A percentile compares a stretch with the other conserved stretches of the same genome.
phyloP scores from a whole-genome alignment of 371 early-diverging fungal species.

The Choanephora cucurbitarum region DNA sequence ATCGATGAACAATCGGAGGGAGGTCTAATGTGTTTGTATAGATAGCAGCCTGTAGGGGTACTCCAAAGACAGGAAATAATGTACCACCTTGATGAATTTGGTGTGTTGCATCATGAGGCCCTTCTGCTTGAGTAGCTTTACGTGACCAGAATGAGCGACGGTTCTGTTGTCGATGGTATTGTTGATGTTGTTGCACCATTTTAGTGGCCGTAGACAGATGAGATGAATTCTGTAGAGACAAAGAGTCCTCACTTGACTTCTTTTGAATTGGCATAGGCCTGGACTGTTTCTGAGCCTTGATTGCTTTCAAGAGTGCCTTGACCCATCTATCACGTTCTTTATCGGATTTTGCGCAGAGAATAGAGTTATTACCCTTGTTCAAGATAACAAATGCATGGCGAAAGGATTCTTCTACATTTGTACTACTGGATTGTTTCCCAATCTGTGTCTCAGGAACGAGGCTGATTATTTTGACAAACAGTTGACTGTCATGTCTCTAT shows the following conservation, averaged over 20 bases:
- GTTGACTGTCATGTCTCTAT: slow-evolving; percentile 40
- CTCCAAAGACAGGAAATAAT: slow-evolving; percentile 51
- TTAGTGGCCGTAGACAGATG: background rate
- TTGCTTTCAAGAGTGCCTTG: slow-evolving; percentile 41
- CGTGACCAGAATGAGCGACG: slow-evolving; percentile 40
- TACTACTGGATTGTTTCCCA: slow-evolving; percentile 34
- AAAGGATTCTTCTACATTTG: slow-evolving; percentile 46
- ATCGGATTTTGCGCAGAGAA: slow-evolving; percentile 86
- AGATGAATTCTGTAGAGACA: background rate
- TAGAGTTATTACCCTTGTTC: slow-evolving; percentile 62
- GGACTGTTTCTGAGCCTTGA: background rate
- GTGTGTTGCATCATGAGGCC: too few relatives aligned
- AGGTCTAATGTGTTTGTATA: slow-evolving; percentile 32
- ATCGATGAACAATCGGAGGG: slow-evolving; percentile 80
- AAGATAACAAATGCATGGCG: slow-evolving; percentile 73
- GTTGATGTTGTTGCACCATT: background rate
- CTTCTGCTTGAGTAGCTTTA: slow-evolving; percentile 23
- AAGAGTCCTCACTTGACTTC: background rate
- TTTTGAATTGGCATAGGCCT: background rate
- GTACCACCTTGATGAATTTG: slow-evolving; percentile 15
- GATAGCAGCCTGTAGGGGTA: slow-evolving; percentile 35
- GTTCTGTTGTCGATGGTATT: slow-evolving; percentile 15
- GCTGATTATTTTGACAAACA: slow-evolving; percentile 26
- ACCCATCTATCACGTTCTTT: slow-evolving; percentile 88
- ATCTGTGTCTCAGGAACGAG: slow-evolving; percentile 52